phyloP scores from a whole-genome alignment of 352 stramenopile species.

The Thalassiosira mediterranea region DNA sequence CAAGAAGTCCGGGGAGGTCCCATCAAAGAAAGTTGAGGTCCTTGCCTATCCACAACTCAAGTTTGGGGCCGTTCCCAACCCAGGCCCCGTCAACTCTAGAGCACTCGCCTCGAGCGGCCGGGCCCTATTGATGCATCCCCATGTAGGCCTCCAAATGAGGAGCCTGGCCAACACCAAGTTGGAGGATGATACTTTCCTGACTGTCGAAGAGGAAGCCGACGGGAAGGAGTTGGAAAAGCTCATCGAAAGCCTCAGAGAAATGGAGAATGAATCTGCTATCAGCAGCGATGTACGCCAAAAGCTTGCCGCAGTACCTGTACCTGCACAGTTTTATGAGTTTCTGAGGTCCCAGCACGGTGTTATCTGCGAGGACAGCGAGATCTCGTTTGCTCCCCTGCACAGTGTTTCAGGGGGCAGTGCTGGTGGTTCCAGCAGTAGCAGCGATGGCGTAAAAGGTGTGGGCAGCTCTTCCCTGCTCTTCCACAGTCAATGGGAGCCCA shows the following conservation, averaged over 20 bases:
- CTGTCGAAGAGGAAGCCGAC: conserved; percentile 40
- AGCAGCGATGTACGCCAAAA: neutral
- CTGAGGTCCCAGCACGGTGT: conserved; percentile 60
- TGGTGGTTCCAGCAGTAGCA: too few species aligned
- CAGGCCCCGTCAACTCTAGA: conserved; percentile 67
- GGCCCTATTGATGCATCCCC: conserved; percentile 52
- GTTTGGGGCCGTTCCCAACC: conserved; percentile 5
- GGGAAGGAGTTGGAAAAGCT: conserved; percentile 30
- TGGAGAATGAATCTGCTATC: conserved; percentile 2
- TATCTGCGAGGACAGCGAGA: conserved; percentile 51
- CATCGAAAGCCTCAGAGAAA: neutral
- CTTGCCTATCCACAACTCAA: conserved; percentile 4
- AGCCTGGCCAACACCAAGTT: neutral
- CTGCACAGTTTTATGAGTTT: conserved; percentile 49
- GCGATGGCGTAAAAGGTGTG: too few species aligned
- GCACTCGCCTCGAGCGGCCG: conserved; percentile 48
- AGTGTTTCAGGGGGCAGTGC: too few species aligned
- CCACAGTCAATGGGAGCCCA: conserved; percentile 30
- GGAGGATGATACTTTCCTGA: conserved; percentile 2
- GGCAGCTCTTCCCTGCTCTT: too few species aligned
- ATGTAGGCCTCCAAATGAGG: conserved; percentile 48
- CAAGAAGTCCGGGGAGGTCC: neutral
- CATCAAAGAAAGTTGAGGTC: too few species aligned
- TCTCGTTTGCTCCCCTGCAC: too few species aligned
- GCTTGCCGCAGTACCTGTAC: conserved; percentile 20